Evolutionary conservation across 1,284 basidiomycete species (phyloP).

Genomic region (Sporisorium sorghi): DNA sequence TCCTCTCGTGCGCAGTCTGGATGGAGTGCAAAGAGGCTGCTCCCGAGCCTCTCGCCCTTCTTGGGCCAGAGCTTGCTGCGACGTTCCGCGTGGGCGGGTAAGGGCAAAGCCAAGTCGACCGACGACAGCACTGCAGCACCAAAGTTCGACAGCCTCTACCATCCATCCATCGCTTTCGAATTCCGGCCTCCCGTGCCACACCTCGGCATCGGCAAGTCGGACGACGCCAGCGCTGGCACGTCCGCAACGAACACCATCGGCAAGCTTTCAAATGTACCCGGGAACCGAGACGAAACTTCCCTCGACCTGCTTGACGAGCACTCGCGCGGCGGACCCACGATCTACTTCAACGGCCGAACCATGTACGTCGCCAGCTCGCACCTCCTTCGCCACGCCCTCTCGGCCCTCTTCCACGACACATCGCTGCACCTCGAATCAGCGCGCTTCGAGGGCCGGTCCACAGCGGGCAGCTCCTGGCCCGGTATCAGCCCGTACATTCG

Average conservation of each 20-base stretch:
- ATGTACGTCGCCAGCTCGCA: constrained; percentile 61
- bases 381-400: constrained; percentile 56
- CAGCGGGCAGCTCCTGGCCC: constrained; percentile 34
- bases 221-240: background rate
- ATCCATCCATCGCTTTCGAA: constrained; percentile 55
- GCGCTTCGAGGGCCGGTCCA: constrained; percentile 47
- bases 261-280: background rate
- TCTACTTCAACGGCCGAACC: constrained; percentile 60
- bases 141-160: constrained; percentile 51
- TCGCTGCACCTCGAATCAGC: constrained; percentile 52
- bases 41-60: constrained; percentile 37
- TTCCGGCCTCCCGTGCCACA: constrained; percentile 49
- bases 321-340: constrained; percentile 35
- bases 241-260: background rate
- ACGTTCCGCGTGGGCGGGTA: constrained; percentile 16
- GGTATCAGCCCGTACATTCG: constrained; percentile 39
- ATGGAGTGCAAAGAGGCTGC: constrained; percentile 20
- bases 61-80: constrained; percentile 38
- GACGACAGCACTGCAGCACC: background rate
- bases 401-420: constrained; percentile 56
- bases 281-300: background rate
- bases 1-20: constrained; percentile 4
- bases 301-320: constrained; percentile 19
- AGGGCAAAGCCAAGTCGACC: constrained; percentile 15
- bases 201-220: constrained; percentile 29